A percentile compares a stretch with the other conserved stretches of the same genome.
Evolutionary conservation across 306 rosid genomes (phyloP).

Genomic region (Sicyos baderoa): DNA sequence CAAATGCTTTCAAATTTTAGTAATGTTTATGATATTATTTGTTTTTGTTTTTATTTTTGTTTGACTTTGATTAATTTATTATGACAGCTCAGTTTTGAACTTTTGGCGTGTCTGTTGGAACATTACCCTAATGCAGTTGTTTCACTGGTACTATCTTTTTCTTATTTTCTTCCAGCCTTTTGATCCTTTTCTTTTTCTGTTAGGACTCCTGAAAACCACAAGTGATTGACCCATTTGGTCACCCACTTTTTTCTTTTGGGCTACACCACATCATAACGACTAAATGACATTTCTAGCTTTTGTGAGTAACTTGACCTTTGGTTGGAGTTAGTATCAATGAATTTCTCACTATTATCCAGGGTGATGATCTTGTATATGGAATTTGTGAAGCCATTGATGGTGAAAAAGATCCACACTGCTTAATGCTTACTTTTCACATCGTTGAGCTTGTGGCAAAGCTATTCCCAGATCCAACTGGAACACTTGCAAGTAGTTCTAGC

Average conservation of each 20-base stretch:
- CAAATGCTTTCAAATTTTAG: conserved; percentile 8
- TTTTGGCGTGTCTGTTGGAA: conserved; percentile 61
- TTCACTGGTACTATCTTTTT: conserved; percentile 49
- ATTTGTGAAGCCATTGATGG: conserved; percentile 78
- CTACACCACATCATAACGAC: background rate
- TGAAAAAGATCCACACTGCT: conserved; percentile 91
- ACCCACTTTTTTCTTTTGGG: background rate
- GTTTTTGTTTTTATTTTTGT: background rate
- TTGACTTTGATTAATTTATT: conserved; percentile 21
- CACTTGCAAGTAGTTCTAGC: conserved; percentile 48
- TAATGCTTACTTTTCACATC: conserved; percentile 56
- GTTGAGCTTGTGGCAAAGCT: conserved; percentile 50
- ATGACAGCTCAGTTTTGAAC: conserved; percentile 88
- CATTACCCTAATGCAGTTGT: conserved; percentile 45
- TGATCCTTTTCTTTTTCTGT: conserved; percentile 5
- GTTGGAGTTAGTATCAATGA: conserved; percentile 9
- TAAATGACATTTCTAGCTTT: background rate
- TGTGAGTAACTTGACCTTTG: background rate
- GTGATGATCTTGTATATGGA: conserved; percentile 59
- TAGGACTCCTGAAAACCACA: conserved; percentile 8
- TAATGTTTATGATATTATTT: conserved; percentile 2
- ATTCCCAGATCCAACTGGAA: conserved; percentile 69
- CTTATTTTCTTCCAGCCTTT: conserved; percentile 27
- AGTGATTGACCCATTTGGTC: background rate
- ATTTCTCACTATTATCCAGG: conserved; percentile 44